Conservation (phyloP, 1,284 basidiomycete genomes). For the Blastosporella zonata region DNA sequence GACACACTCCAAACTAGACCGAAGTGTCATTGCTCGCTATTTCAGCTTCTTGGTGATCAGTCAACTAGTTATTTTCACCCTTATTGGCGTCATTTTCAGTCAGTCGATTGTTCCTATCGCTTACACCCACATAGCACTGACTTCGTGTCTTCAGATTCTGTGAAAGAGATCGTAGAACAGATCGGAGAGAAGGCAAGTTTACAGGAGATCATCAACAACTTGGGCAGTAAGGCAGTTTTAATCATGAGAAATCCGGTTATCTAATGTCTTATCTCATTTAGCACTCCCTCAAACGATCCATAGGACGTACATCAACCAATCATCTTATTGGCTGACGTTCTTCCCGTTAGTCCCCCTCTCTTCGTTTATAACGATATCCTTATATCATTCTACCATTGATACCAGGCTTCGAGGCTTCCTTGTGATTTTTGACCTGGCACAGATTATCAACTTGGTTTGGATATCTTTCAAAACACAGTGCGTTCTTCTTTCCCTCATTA, state of each 20-base stretch:
- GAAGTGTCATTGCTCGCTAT: conserved; percentile 87
- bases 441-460: conserved; percentile 87
- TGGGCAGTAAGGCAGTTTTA: conserved; percentile 51
- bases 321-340: conserved; percentile 92
- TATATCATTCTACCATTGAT: neutral
- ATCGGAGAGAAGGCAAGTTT: conserved; percentile 72
- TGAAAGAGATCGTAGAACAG: conserved; percentile 64
- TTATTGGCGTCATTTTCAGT: conserved; percentile 88
- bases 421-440: conserved; percentile 92
- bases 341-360: conserved; percentile 66
- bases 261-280: conserved; percentile 26
- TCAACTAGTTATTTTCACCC: conserved; percentile 87
- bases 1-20: conserved; percentile 80
- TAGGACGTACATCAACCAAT: conserved; percentile 78
- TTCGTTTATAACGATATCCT: neutral
- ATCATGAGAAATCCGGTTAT: conserved; percentile 4
- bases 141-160: conserved; percentile 43
- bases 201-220: conserved; percentile 59
- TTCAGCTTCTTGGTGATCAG: conserved; percentile 90
- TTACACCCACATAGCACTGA: neutral
- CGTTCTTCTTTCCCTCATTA: conserved; percentile 12
- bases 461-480: conserved; percentile 79
- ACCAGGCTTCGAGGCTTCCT: conserved; percentile 87
- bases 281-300: conserved; percentile 73
- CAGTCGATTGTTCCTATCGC: conserved; percentile 25